Base-by-base conservation (phyloP, 441 rosid genomes). In the Isatis lusitanica region DNA sequence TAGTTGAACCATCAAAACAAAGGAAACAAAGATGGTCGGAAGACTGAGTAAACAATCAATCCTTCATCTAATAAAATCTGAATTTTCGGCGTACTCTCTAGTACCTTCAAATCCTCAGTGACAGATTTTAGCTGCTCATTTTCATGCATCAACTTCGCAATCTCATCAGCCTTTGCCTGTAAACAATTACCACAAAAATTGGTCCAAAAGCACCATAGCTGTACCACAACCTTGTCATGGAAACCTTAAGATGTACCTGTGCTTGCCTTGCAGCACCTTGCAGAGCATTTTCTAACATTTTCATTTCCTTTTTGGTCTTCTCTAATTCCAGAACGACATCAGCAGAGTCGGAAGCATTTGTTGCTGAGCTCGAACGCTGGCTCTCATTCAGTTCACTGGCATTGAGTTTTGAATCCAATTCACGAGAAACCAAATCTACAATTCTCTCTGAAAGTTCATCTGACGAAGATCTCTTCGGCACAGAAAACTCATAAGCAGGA, bases 211-310 rank as follows among this genome's bases (percentile, higher is more conserved):
- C 74, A 42, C 70, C 26, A 30, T 15, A 53, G 43, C 62, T 30
- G 66, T 66, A 60, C 61, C 73, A 72, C 58, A 71, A 38, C 42
- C 57, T 6, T 58, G 15, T 51, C 6, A 43, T 21, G 63, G 50
- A 28, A 59, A 71, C 64, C 58, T 11, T 39, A 66, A 66, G 61
- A 77, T 68, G 78, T 89, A 96, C 99, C 99, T 96, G 98, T 67
- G 99, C 90, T 91, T 93, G 99, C 85, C 97, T 93, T 68, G 98
- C 98, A 84, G 99, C 99, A 83, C 98, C 97, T 79, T 87, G 97
- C 81, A 96, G 78, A 48, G 99, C 99, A 56, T 86, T 79, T 85
- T 96, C 99, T 88, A 96, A 88, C 96, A 91, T 89, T 80, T 91
- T 87, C 89, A 91, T 86, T 81, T 96, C 98, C 80, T 65, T 83